Evolutionary conservation across 1,284 basidiomycete genomes (phyloP).

Genomic region (Earliella scabrosa): DNA sequence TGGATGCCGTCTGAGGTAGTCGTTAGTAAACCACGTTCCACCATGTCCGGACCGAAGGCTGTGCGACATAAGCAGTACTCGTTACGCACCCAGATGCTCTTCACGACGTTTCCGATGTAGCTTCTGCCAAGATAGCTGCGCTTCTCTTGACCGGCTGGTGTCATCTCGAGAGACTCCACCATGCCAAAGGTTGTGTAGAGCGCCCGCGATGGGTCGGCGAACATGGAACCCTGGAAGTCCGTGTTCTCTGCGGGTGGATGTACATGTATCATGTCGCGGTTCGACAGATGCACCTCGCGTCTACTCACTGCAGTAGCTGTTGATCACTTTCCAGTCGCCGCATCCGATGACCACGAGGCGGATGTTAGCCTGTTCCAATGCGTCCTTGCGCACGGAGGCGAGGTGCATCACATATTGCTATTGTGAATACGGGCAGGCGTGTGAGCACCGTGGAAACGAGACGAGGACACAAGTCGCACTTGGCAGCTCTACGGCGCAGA

Average conservation of each 20-base stretch:
- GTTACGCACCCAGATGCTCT: constrained; percentile 54
- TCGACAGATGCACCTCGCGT: background rate
- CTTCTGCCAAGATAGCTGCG: constrained; percentile 50
- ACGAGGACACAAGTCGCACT: constrained; percentile 30
- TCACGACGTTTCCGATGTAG: constrained; percentile 37
- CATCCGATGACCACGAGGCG: constrained; percentile 65
- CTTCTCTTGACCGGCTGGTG: constrained; percentile 49
- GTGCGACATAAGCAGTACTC: too few species aligned
- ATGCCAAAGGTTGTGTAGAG: constrained; percentile 59
- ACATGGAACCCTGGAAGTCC: constrained; percentile 53
- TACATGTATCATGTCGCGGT: background rate
- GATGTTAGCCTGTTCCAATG: constrained; percentile 45
- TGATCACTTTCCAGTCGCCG: constrained; percentile 60
- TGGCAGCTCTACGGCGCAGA: constrained; percentile 42
- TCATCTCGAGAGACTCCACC: constrained; percentile 46
- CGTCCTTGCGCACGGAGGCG: constrained; percentile 45
- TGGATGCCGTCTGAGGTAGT: too few species aligned
- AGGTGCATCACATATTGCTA: constrained; percentile 61
- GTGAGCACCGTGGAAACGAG: constrained; percentile 7
- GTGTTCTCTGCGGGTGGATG: constrained; percentile 59
- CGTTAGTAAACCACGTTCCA: background rate
- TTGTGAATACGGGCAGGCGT: background rate
- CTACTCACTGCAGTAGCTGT: constrained; percentile 52
- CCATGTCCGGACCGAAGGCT: too few species aligned
- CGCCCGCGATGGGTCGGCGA: constrained; percentile 59